Base-by-base conservation (phyloP, 805 yeast genomes). In the Candida takata region DNA sequence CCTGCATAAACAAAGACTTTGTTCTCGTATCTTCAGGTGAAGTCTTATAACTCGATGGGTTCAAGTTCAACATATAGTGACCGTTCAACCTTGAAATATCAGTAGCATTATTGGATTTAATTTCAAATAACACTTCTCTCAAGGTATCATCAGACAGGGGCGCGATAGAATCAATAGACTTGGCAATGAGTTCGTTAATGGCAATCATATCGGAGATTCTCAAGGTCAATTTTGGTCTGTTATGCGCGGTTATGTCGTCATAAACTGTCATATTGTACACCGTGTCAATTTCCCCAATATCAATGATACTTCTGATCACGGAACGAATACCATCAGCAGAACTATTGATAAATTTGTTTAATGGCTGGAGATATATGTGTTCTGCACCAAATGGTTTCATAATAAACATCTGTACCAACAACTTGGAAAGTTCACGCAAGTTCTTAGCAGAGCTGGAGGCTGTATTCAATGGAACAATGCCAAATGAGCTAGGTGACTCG, bases 331-430 rank as follows among this genome's bases (percentile, higher is more conserved):
- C 61, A 7, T 66, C 77, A 6, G 63, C 59, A 8, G 76, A 68
- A 11, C 71, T 61, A 34, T 63, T 66, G 29, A 86, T 69, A 50
- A 74, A 84, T 29, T 82, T 88, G 54, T 84, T 84, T 51, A 85
- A 64, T 1, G 95, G 95, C 52, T 83, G 87, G 47, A 85, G 58
- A 54, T 76, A 85, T 32, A 79, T 73, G 45, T 82, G 77, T 20
- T 69, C 69, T 1, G 60, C 45, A 11, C 71, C 72, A 59, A 86
- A 85, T 2, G 84, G 74, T 42, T 70, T 68, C 77, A 85, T 76
- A 4, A 77, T 57, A 16, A 82, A 78, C 25, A 83, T 55, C 55
- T 84, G 95, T 23, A 70, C 62, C 34, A 85, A 49, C 9, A 82
- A 73, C 38, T 77, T 69, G 23, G 77, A 61, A 31, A 84, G 62